Base-by-base conservation (phyloP, 345 rosid species). In the Excoecaria agallocha region DNA sequence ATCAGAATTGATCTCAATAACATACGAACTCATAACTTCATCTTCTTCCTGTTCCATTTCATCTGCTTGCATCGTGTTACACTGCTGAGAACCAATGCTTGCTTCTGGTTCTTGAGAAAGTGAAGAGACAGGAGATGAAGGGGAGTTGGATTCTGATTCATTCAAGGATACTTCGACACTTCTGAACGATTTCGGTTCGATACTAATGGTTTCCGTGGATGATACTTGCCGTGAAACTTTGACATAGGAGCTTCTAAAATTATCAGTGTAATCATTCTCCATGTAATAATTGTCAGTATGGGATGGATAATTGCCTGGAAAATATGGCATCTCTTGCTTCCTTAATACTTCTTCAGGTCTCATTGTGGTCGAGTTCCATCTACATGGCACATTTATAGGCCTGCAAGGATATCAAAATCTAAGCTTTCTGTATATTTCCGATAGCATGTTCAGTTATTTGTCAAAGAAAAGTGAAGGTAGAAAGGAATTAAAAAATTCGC, bases 21-120 rank as follows among this genome's bases (percentile, higher is more conserved):
- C 97, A 50, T 87, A 95, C 49, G 99, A 89, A 69, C 92, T 90
- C 87, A 88, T 88, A 20, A 85, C 91, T 58, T 89, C 96, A 13
- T 90, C 97, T 5, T 87, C 91, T 2, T 84, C 87, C 20, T 65
- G 50, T 38, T 84, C 82, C 80, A 66, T 57, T 5, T 79, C 74
- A 13, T 79, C 84, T 20, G 84, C 89, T 74, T 43, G 77, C 82
- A n/a, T n/a, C n/a, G n/a, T n/a, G n/a, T n/a, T n/a, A n/a, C n/a
- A n/a, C n/a, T n/a, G n/a, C n/a, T n/a, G n/a, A n/a, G n/a, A n/a
- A n/a, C n/a, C n/a, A n/a, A 49, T 8, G 35, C 58, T 81, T 5
- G 52, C 49, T 72, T 81, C 87, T 0, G 76, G 79, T 45, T 88
- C 89, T 59, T 87, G 82, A 76, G 89, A 81, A 35, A 90, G 86